Percentiles rank a stretch among this genome's conserved stretches.
Conservation (phyloP, 1,284 basidiomycete species). For the Papiliotrema laurentii region DNA sequence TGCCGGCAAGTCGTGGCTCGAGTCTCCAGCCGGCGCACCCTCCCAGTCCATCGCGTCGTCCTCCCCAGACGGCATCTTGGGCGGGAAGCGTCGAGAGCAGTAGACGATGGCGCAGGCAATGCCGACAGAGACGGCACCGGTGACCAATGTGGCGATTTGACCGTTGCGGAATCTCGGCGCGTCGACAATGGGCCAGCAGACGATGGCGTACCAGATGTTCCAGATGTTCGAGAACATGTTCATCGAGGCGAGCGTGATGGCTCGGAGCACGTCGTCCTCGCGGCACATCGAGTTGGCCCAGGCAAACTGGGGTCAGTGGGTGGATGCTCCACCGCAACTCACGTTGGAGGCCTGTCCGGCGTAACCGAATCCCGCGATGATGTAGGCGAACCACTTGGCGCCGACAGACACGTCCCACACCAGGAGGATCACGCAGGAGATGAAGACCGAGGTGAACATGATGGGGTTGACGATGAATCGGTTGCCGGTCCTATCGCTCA, state of each 20-base stretch:
- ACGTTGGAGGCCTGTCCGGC: slow-evolving; percentile 41
- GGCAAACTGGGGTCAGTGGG: slow-evolving; percentile 20
- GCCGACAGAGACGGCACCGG: slow-evolving; percentile 23
- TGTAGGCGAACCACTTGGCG: slow-evolving; percentile 36
- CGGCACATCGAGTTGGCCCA: slow-evolving; percentile 40
- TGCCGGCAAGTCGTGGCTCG: too few species aligned
- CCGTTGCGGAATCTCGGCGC: slow-evolving; percentile 36
- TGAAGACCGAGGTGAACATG: slow-evolving; percentile 18
- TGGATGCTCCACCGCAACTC: slow-evolving; percentile 1
- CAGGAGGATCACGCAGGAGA: neutral
- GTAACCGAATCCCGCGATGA: slow-evolving; percentile 29
- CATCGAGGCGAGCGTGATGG: slow-evolving; percentile 27
- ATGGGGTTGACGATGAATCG: slow-evolving; percentile 42
- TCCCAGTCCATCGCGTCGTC: too few species aligned
- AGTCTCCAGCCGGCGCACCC: too few species aligned
- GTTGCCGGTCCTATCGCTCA: slow-evolving; percentile 31
- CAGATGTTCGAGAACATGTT: slow-evolving; percentile 15
- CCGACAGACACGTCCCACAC: neutral
- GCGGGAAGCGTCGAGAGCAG: neutral
- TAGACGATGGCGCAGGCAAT: neutral
- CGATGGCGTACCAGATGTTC: slow-evolving; percentile 35
- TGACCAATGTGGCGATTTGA: slow-evolving; percentile 38
- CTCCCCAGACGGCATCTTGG: too few species aligned
- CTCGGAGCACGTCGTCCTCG: slow-evolving; percentile 40
- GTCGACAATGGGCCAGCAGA: slow-evolving; percentile 33